Evolutionary conservation across 2,329 filamentous ascomycete species (phyloP).

Genomic region (Reticulascus tulasneorum): DNA sequence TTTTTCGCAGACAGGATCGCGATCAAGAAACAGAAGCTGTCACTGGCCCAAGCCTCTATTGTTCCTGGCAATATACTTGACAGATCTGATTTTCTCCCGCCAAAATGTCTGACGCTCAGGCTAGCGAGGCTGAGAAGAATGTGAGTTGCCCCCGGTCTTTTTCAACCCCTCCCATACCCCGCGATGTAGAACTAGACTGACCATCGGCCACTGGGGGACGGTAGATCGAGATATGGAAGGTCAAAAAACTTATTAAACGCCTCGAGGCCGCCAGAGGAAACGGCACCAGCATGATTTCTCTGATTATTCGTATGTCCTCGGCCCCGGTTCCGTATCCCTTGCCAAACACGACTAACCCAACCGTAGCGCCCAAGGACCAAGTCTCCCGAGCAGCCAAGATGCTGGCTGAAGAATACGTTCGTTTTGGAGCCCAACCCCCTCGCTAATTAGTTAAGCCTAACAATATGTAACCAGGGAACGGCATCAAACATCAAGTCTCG

Average conservation of each 20-base stretch:
- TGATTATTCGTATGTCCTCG: conserved; percentile 82
- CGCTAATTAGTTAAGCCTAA: conserved; percentile 5
- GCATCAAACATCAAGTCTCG: conserved; percentile 99
- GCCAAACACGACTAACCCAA: conserved; percentile 17
- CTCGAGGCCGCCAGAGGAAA: conserved; percentile 96
- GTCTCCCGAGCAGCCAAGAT: conserved; percentile 95
- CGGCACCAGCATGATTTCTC: conserved; percentile 98
- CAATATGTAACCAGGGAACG: conserved; percentile 64
- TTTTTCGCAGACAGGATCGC: no score
- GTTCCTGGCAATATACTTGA: no score
- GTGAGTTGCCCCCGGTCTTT: conserved; percentile 35
- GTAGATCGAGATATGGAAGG: conserved; percentile 84
- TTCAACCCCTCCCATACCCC: conserved; percentile 7
- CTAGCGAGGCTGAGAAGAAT: conserved; percentile 97
- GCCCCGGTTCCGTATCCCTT: not conserved
- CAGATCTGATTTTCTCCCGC: conserved; percentile 21
- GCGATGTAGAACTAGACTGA: conserved; percentile 12
- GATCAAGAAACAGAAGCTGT: no score
- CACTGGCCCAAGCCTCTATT: no score
- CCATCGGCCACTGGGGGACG: conserved; percentile 14
- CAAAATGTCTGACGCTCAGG: conserved; percentile 83
- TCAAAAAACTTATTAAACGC: conserved; percentile 99
- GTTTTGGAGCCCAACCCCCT: conserved; percentile 32
- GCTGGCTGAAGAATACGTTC: conserved; percentile 99
- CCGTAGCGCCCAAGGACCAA: conserved; percentile 90